Evolutionary conservation across 805 yeast species (phyloP).

Genomic region (Saturnispora ahearnii): DNA sequence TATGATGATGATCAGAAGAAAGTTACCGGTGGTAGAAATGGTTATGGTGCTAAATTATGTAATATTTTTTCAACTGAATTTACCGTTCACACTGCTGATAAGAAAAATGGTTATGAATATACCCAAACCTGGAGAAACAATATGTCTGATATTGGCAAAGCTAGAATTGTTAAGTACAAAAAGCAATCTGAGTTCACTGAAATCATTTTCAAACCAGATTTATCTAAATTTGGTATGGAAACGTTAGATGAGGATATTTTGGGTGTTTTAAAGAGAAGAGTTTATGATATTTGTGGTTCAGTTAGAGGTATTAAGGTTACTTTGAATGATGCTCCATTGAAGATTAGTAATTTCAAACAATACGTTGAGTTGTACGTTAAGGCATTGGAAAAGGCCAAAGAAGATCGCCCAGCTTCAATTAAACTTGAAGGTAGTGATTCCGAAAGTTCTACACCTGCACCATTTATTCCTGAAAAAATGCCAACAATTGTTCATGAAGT

Average conservation of each 20-base stretch:
- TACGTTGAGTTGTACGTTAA: constrained; percentile 86
- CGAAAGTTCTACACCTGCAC: constrained; percentile 6
- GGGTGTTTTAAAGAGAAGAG: constrained; percentile 85
- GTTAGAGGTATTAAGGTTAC: constrained; percentile 73
- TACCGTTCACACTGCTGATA: constrained; percentile 81
- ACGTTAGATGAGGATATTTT: constrained; percentile 71
- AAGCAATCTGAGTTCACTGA: constrained; percentile 72
- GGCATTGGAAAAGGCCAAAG: constrained; percentile 51
- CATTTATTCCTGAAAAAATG: constrained; percentile 29
- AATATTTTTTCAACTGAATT: constrained; percentile 90
- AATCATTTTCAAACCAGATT: constrained; percentile 82
- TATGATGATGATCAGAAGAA: constrained; percentile 93
- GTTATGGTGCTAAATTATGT: constrained; percentile 96
- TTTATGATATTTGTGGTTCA: constrained; percentile 91
- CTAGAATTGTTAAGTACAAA: constrained; percentile 54
- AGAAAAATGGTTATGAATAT: constrained; percentile 50
- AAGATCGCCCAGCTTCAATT: constrained; percentile 18
- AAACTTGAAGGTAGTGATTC: constrained; percentile 4
- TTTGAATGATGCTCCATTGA: constrained; percentile 65
- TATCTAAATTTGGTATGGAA: constrained; percentile 78
- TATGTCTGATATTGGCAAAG: constrained; percentile 71
- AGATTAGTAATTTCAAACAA: constrained; percentile 66
- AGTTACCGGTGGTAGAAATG: constrained; percentile 98
- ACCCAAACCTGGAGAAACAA: constrained; percentile 81
- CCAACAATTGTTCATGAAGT: constrained; percentile 67